A percentile compares a stretch with the other conserved stretches of the same genome.
phyloP scores from a whole-genome alignment of 2,329 filamentous ascomycete genomes.

The Fusarium keratoplasticum region DNA sequence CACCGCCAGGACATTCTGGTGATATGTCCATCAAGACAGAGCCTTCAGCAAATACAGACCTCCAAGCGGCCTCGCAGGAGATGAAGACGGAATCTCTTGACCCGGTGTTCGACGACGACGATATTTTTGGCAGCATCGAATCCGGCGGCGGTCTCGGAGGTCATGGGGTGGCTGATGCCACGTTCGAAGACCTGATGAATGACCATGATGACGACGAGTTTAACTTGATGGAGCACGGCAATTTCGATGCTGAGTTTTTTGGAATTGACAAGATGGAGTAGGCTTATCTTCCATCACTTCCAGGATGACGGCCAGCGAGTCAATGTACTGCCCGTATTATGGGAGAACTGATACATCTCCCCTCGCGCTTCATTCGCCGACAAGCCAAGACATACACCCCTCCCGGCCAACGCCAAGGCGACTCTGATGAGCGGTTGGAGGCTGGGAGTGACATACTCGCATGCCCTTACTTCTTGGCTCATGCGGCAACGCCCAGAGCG shows the following conservation, averaged over 20 bases:
- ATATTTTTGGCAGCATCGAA: conserved; percentile 53
- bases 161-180: conserved; percentile 49
- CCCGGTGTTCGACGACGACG: conserved; percentile 59
- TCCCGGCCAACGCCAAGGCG: conserved; percentile 2
- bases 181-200: conserved; percentile 64
- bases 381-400: neutral
- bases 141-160: conserved; percentile 49
- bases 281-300: neutral
- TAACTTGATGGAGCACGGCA: conserved; percentile 56
- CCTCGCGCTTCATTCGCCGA: neutral
- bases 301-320: neutral
- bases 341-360: neutral
- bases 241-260: conserved; percentile 63
- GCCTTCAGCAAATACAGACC: conserved; percentile 4
- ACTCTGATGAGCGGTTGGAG: neutral
- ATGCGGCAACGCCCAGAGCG: neutral
- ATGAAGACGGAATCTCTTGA: conserved; percentile 43
- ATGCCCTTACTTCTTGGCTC: conserved; percentile 4
- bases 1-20: conserved; percentile 16
- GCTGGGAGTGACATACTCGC: neutral
- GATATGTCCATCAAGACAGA: conserved; percentile 27
- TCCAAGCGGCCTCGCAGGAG: conserved; percentile 15
- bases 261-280: conserved; percentile 47
- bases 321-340: neutral
- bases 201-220: conserved; percentile 51